A percentile compares a stretch with the other conserved stretches of the same genome.
Conservation (phyloP, 78 protist species). For the Cavenderia fasciculata region DNA sequence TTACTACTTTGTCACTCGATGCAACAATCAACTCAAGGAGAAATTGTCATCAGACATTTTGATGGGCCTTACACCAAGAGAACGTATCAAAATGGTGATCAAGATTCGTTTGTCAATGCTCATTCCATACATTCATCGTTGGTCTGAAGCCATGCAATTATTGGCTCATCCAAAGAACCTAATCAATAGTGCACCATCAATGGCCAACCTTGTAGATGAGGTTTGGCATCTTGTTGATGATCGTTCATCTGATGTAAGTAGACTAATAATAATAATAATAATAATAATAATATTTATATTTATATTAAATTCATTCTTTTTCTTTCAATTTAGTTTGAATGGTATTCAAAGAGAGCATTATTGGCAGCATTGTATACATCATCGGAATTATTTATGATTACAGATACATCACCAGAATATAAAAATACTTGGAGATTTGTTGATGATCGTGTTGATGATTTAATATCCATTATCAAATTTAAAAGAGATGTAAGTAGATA, state of each 20-base stretch:
- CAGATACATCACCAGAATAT: slow-evolving; percentile 49
- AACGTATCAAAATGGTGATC: slow-evolving; percentile 4
- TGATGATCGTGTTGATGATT: slow-evolving; percentile 68
- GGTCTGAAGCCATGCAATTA: slow-evolving; percentile 69
- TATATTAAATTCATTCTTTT: not conserved
- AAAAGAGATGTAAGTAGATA: slow-evolving; percentile 70
- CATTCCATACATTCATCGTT: slow-evolving; percentile 29
- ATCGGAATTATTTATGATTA: slow-evolving; percentile 53
- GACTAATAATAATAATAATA: not conserved
- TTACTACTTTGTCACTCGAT: slow-evolving; percentile 25
- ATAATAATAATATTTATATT: not conserved
- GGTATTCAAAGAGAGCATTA: slow-evolving; percentile 63
- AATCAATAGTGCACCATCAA: slow-evolving; percentile 16
- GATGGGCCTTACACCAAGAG: not conserved
- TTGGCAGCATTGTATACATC: slow-evolving; percentile 55
- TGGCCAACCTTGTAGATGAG: slow-evolving; percentile 39
- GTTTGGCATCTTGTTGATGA: slow-evolving; percentile 67
- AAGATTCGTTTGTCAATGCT: slow-evolving; percentile 47
- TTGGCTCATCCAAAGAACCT: slow-evolving; percentile 57
- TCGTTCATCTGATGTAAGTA: slow-evolving; percentile 70
- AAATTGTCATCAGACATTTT: slow-evolving; percentile 4
- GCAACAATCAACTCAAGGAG: slow-evolving; percentile 17
- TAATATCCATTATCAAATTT: slow-evolving; percentile 17
- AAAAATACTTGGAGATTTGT: slow-evolving; percentile 61
- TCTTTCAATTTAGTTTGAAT: slow-evolving; percentile 34